Evolutionary conservation across 257 asterid species (phyloP), one percentile per base, ranked within the genome.

Genomic region (Striga asiatica): DNA sequence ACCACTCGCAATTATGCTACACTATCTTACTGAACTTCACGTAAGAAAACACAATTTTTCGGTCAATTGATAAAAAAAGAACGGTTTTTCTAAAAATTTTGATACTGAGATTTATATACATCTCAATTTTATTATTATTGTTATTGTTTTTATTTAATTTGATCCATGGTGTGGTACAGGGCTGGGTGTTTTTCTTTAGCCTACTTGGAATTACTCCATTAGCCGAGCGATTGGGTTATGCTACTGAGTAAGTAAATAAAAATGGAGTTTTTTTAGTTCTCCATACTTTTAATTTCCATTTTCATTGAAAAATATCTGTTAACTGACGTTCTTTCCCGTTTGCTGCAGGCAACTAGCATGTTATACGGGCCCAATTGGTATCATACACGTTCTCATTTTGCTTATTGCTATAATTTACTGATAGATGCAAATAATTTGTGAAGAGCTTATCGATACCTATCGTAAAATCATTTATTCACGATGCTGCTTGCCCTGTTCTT

Each of bases 221-320:
- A 67, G 99, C 99, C 0, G 98, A 92, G 81, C 98, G 97, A 4
- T 71, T 92, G 13, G 97, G 98, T 54, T 92, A 77, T 80, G 95
- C 84, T 29, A 92, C 98, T 3, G 98, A 84, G 98, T 88, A 72
- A 80, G 95, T 64, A 32, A 17, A 56, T 59, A 14, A 29, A n/a
- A 47, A 21, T 39, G 56, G 46, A 54, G 55, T 68, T 59, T 29
- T 11, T 25, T 54, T 25, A 41, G 8, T 21, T n/a, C 23, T n/a
- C 3, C 25, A n/a, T 29, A 8, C 10, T 62, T 24, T 28, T 24
- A 6, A 8, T 57, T 27, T 31, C 8, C 31, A 19, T 35, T 60
- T 62, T 6, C 10, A 48, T 8, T n/a, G n/a, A n/a, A n/a, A n/a
- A n/a, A n/a, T n/a, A n/a, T n/a, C n/a, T n/a, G n/a, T n/a, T n/a